These are phyloP conservation scores for Exserohilum rostratum DNA, from an alignment of 2,329 filamentous ascomycete genomes.

Conservation along the genomic window DNA sequence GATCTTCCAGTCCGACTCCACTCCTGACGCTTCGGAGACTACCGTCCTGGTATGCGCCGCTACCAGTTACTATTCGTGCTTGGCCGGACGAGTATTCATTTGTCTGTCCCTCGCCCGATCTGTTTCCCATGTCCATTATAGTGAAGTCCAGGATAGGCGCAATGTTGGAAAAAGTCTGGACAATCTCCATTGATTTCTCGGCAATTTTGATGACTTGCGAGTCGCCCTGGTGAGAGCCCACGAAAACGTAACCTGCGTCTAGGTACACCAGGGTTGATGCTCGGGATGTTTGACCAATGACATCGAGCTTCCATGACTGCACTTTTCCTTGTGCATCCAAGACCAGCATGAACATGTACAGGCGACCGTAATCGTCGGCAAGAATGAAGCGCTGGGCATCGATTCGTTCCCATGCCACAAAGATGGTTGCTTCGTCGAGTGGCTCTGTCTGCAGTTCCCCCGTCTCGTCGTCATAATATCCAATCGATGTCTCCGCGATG, in stretches of 20 bases:
- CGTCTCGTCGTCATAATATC: slow-evolving; percentile 81
- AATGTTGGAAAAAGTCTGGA: slow-evolving; percentile 83
- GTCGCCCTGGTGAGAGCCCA: slow-evolving; percentile 92
- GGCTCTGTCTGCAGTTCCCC: slow-evolving; percentile 69
- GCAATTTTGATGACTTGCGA: slow-evolving; percentile 77
- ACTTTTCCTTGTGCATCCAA: slow-evolving; percentile 70
- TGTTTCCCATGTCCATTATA: slow-evolving; percentile 93
- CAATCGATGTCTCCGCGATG: slow-evolving; percentile 69
- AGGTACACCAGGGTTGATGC: slow-evolving; percentile 82
- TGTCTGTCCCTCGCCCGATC: slow-evolving; percentile 76
- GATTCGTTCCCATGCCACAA: slow-evolving; percentile 88
- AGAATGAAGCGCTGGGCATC: slow-evolving; percentile 84
- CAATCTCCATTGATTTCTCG: slow-evolving; percentile 66
- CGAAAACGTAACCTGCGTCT: slow-evolving; percentile 73
- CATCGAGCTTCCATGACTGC: slow-evolving; percentile 71
- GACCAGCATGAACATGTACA: slow-evolving; percentile 84
- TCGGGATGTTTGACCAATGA: slow-evolving; percentile 72
- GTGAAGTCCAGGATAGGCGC: slow-evolving; percentile 92
- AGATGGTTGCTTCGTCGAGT: slow-evolving; percentile 78
- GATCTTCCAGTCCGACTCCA: slow-evolving; percentile 88
- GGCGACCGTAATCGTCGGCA: slow-evolving; percentile 85
- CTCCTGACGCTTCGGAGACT: slow-evolving; percentile 89
- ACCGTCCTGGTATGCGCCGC: slow-evolving; percentile 87
- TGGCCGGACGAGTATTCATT: slow-evolving; percentile 96
- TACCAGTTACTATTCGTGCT: slow-evolving; percentile 89